A percentile compares a stretch with the other conserved stretches of the same genome.
Evolutionary conservation across 306 rosid species (phyloP).

Genomic region (Hippophae gyantsensis): DNA sequence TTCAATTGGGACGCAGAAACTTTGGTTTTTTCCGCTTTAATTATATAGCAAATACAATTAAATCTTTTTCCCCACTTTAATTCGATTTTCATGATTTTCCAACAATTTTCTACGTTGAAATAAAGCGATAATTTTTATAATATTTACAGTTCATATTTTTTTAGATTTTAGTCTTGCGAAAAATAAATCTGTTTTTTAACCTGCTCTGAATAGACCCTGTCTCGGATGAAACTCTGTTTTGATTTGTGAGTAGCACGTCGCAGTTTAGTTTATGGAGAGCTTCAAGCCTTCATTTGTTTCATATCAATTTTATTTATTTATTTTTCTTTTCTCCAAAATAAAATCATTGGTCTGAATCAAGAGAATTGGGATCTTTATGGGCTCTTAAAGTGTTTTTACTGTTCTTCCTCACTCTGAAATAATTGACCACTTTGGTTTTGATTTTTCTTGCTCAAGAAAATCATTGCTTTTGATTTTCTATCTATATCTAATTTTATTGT

Average conservation of each 20-base stretch:
- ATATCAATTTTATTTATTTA: background rate
- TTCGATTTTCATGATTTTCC: background rate
- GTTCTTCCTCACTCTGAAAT: slow-evolving; percentile 18
- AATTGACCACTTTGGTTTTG: background rate
- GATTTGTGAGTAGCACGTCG: slow-evolving; percentile 12
- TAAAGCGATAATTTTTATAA: background rate
- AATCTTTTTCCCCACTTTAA: background rate
- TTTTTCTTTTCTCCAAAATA: background rate
- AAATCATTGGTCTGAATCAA: slow-evolving; percentile 7
- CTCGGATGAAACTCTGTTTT: slow-evolving; percentile 13
- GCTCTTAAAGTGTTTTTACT: slow-evolving; percentile 6
- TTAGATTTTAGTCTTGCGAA: background rate
- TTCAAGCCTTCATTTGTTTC: no score
- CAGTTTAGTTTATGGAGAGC: slow-evolving; percentile 7
- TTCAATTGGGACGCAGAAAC: slow-evolving; percentile 1
- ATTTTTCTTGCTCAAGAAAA: background rate
- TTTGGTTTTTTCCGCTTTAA: no score
- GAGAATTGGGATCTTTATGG: background rate
- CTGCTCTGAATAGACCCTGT: slow-evolving; percentile 8
- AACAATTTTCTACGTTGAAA: background rate
- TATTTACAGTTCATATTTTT: background rate
- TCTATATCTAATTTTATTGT: no score
- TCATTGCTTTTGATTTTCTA: background rate
- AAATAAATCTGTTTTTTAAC: slow-evolving; percentile 1
- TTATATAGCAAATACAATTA: no score